Percentiles rank a stretch among this genome's conserved stretches.
Evolutionary conservation across 768 basidiomycete genomes (phyloP).

Genomic region (Lentinula edodes): DNA sequence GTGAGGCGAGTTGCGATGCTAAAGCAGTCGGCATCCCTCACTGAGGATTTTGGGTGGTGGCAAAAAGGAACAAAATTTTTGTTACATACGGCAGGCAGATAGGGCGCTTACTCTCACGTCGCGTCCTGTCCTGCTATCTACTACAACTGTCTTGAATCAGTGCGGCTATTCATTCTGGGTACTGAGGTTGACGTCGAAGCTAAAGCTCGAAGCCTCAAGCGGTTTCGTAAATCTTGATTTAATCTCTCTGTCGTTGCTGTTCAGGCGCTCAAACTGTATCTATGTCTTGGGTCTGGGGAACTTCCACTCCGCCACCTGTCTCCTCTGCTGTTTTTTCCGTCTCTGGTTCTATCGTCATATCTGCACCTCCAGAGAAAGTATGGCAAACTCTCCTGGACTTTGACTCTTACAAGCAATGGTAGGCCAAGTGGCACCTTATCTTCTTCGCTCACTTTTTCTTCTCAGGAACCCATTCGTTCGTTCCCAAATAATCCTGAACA

Average conservation of each 20-base stretch:
- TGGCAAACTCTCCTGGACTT: constrained; percentile 40
- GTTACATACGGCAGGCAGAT: not conserved
- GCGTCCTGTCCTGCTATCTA: not conserved
- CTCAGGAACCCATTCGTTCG: constrained; percentile 62
- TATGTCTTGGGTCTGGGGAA: not conserved
- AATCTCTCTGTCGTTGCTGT: no score
- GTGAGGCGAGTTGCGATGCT: constrained; percentile 51
- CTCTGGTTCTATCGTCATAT: constrained; percentile 26
- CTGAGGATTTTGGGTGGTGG: not conserved
- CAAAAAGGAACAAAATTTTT: not conserved
- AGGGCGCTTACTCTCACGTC: not conserved
- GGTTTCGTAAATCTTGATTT: not conserved
- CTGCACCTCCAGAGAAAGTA: constrained; percentile 34
- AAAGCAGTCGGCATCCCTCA: constrained; percentile 43
- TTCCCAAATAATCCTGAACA: not conserved
- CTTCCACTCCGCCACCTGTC: constrained; percentile 19
- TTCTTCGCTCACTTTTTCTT: not conserved
- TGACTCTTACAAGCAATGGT: constrained; percentile 59
- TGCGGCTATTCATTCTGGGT: not conserved
- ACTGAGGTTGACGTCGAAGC: not conserved
- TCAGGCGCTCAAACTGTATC: not conserved
- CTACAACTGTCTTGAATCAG: no score
- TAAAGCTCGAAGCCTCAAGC: not conserved
- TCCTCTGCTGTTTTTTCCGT: constrained; percentile 23
- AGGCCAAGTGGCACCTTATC: not conserved